Evolutionary conservation across 208 protist species (phyloP).

Genomic region (Wallacemonas rigidus): DNA sequence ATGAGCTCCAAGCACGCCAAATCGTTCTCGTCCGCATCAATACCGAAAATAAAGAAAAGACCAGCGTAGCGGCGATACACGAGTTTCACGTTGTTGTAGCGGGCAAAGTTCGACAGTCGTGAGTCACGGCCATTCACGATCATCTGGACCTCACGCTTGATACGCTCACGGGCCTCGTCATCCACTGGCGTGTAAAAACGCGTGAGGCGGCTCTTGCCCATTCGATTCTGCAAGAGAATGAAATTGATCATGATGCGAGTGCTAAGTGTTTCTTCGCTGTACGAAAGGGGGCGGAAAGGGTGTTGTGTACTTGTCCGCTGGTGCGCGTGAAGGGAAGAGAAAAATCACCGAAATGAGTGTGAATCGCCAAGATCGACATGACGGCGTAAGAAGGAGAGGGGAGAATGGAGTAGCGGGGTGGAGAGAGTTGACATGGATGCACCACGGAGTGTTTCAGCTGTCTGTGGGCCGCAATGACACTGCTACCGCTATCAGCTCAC

Average conservation of each 20-base stretch:
- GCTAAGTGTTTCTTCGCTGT: neutral
- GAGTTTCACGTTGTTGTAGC: constrained; percentile 94
- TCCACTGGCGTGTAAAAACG: constrained; percentile 98
- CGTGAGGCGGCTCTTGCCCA: constrained; percentile 98
- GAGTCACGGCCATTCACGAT: constrained; percentile 94
- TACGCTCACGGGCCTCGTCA: constrained; percentile 93
- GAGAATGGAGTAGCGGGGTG: no score
- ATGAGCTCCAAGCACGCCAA: constrained; percentile 98
- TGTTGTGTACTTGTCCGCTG: neutral
- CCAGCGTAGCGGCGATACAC: constrained; percentile 99
- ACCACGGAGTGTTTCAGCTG: no score
- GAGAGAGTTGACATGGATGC: no score
- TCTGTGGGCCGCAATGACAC: no score
- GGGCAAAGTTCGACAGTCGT: constrained; percentile 97
- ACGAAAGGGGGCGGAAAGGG: no score
- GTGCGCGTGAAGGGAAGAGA: neutral
- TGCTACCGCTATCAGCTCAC: no score
- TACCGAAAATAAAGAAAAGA: constrained; percentile 99
- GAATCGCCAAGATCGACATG: no score
- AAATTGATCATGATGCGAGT: constrained; percentile 95
- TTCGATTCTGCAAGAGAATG: constrained; percentile 98
- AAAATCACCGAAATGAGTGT: no score
- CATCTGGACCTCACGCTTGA: constrained; percentile 96
- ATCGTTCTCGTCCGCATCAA: constrained; percentile 99
- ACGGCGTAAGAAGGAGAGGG: no score